phyloP scores from a whole-genome alignment of 2,329 filamentous ascomycete species.

The Didymellaceae sp. region DNA sequence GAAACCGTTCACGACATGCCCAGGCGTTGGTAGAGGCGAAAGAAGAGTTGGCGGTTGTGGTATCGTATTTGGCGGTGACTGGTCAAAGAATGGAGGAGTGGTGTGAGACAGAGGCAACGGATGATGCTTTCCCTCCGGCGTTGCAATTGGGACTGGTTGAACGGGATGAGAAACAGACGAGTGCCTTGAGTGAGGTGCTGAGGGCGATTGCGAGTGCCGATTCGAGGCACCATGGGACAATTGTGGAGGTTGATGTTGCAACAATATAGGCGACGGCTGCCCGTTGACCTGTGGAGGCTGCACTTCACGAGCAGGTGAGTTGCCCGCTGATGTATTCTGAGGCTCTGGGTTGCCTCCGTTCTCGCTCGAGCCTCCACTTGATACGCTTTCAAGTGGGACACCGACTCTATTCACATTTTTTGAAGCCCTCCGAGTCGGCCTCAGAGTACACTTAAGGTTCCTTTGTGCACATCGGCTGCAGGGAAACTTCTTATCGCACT shows the following conservation, averaged over 20 bases:
- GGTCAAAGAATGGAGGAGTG: slow-evolving; percentile 52
- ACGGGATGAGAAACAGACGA: slow-evolving; percentile 42
- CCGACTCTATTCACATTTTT: slow-evolving; percentile 48
- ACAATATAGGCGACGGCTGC: slow-evolving; percentile 31
- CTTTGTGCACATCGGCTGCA: slow-evolving; percentile 59
- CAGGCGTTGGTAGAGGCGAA: slow-evolving; percentile 49
- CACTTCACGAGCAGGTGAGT: slow-evolving; percentile 43
- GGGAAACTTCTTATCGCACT: slow-evolving; percentile 63
- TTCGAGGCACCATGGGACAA: slow-evolving; percentile 23
- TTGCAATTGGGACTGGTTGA: slow-evolving; percentile 38
- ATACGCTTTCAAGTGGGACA: slow-evolving; percentile 28
- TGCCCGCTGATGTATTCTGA: slow-evolving; percentile 41
- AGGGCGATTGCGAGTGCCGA: slow-evolving; percentile 43
- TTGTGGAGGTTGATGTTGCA: slow-evolving; percentile 21
- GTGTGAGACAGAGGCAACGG: slow-evolving; percentile 38
- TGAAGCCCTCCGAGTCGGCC: slow-evolving; percentile 56
- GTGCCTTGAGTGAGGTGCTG: slow-evolving; percentile 40
- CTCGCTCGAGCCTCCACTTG: slow-evolving; percentile 45
- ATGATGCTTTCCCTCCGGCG: slow-evolving; percentile 43
- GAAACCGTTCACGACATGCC: slow-evolving; percentile 49
- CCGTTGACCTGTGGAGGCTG: slow-evolving; percentile 32
- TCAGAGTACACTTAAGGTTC: slow-evolving; percentile 55
- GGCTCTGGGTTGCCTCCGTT: slow-evolving; percentile 40
- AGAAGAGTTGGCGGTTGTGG: slow-evolving; percentile 38
- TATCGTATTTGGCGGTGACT: slow-evolving; percentile 46